phyloP scores from a whole-genome alignment of 2,329 filamentous ascomycete genomes.

The Chaetomiaceae sp. region DNA sequence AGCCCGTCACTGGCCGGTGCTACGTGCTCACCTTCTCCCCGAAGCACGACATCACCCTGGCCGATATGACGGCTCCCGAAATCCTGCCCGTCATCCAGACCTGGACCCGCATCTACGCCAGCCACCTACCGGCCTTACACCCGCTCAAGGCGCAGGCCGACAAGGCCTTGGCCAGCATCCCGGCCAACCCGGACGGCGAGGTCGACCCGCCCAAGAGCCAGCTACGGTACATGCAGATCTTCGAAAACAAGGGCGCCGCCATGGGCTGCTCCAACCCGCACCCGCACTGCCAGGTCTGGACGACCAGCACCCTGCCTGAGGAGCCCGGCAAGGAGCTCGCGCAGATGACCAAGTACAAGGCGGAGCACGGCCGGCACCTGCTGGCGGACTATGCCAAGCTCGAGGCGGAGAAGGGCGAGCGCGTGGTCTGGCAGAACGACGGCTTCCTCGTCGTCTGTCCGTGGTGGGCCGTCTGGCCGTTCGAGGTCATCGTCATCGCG shows the following conservation, averaged over 20 bases:
- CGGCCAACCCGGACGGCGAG: slow-evolving; percentile 34
- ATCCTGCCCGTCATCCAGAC: slow-evolving; percentile 81
- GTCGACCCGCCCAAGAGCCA: slow-evolving; percentile 58
- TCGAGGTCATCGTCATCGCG: slow-evolving; percentile 85
- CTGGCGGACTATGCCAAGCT: slow-evolving; percentile 82
- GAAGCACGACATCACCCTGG: slow-evolving; percentile 84
- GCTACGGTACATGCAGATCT: slow-evolving; percentile 97
- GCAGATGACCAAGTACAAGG: slow-evolving; percentile 73
- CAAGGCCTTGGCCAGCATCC: slow-evolving; percentile 32
- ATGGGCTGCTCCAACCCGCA: slow-evolving; percentile 99
- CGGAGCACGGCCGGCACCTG: slow-evolving; percentile 68
- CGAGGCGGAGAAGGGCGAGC: slow-evolving; percentile 75
- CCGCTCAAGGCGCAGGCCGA: slow-evolving; percentile 48
- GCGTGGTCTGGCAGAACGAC: slow-evolving; percentile 83
- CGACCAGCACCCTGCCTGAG: slow-evolving; percentile 83
- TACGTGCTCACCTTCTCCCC: slow-evolving; percentile 95
- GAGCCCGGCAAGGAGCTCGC: slow-evolving; percentile 76
- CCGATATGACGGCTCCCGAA: slow-evolving; percentile 72
- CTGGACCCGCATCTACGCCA: slow-evolving; percentile 86
- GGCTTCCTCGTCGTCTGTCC: slow-evolving; percentile 84
- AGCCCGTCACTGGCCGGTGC: slow-evolving; percentile 89
- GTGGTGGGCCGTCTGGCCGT: slow-evolving; percentile 98
- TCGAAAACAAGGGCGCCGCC: slow-evolving; percentile 95
- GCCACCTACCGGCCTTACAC: slow-evolving; percentile 69
- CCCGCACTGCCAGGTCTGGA: slow-evolving; percentile 96